phyloP scores from a whole-genome alignment of 805 yeast genomes.

The Myxozyma neglecta region DNA sequence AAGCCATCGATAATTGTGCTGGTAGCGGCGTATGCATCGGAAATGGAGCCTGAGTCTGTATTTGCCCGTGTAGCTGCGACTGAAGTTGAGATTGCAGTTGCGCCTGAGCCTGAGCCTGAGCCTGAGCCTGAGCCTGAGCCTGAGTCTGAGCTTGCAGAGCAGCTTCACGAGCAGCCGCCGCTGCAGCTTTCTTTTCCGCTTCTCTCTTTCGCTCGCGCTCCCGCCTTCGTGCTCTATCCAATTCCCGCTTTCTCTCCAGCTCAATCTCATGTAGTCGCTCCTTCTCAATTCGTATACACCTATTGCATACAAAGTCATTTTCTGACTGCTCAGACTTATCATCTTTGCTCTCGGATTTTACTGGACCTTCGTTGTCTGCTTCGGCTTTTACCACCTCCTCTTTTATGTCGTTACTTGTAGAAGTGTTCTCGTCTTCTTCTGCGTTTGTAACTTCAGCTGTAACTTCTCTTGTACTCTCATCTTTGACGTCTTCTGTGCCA shows the following conservation, averaged over 20 bases:
- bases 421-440: no score
- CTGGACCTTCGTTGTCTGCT: neutral
- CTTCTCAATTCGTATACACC: slow-evolving; percentile 23
- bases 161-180: neutral
- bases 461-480: no score
- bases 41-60: neutral
- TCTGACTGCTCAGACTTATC: slow-evolving; percentile 12
- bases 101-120: neutral
- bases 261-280: slow-evolving; percentile 16
- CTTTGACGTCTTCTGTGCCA: neutral
- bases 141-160: neutral
- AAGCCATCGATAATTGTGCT: no score
- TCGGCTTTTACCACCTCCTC: neutral
- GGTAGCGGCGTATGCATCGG: no score
- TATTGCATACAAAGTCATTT: slow-evolving; percentile 22
- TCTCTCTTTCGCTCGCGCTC: slow-evolving; percentile 29
- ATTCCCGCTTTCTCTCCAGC: slow-evolving; percentile 23
- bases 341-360: slow-evolving; percentile 1
- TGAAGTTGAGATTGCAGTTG: neutral
- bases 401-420: neutral
- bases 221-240: slow-evolving; percentile 23
- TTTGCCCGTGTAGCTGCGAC: neutral
- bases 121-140: neutral
- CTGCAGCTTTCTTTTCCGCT: slow-evolving; percentile 10
- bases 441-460: no score